Conservation (phyloP, 2,329 filamentous ascomycete species). For the Thelonectria discophora region DNA sequence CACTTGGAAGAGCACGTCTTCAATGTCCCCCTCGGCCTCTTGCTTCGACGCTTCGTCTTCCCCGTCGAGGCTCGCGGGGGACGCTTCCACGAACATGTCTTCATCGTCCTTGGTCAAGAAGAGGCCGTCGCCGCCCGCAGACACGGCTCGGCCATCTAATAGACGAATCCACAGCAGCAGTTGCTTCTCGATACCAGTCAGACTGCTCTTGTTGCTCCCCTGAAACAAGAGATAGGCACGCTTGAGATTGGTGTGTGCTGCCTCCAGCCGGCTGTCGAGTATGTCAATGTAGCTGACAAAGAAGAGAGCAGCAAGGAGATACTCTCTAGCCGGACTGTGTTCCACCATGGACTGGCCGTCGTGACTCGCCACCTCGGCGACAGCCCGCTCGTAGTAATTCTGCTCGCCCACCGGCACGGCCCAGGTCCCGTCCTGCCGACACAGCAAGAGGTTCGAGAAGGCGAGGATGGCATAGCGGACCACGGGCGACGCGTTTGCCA, state of each 20-base stretch:
- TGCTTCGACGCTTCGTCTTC: constrained; percentile 39
- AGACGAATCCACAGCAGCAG: constrained; percentile 64
- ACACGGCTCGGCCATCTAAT: constrained; percentile 63
- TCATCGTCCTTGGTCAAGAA: constrained; percentile 61
- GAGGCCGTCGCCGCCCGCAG: constrained; percentile 63
- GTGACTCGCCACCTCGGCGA: constrained; percentile 44
- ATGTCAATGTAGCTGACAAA: constrained; percentile 64
- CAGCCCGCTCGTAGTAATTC: constrained; percentile 50
- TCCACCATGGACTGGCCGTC: constrained; percentile 36
- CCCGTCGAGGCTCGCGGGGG: constrained; percentile 50
- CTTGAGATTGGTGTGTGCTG: constrained; percentile 60
- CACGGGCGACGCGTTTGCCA: constrained; percentile 57
- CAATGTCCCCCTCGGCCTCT: constrained; percentile 48
- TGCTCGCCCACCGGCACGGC: constrained; percentile 43
- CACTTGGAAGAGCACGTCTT: constrained; percentile 63
- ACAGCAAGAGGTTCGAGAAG: constrained; percentile 58
- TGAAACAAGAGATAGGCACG: constrained; percentile 59
- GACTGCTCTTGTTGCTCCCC: constrained; percentile 48
- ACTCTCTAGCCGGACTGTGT: constrained; percentile 49
- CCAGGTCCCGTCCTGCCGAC: constrained; percentile 46
- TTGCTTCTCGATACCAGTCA: constrained; percentile 55
- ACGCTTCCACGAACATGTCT: constrained; percentile 54
- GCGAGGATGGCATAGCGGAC: constrained; percentile 59
- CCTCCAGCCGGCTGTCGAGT: constrained; percentile 52
- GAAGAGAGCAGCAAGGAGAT: constrained; percentile 61